Evolutionary conservation across 2,329 filamentous ascomycete genomes (phyloP).

Genomic region (Fusarium robinianum): DNA sequence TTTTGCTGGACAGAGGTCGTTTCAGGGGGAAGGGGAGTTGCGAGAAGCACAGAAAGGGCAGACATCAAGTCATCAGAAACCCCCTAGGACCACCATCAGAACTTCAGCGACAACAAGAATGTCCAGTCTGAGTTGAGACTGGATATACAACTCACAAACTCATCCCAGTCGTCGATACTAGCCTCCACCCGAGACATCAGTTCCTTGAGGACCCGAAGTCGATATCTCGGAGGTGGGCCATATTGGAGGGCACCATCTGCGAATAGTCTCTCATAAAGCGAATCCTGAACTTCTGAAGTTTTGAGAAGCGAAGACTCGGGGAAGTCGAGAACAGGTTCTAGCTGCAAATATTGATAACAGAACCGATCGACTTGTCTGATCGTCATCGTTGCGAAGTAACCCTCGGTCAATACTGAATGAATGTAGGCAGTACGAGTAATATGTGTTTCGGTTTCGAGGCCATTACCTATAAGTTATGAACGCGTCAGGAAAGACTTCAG

Average conservation of each 20-base stretch:
- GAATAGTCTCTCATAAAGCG: conserved; percentile 70
- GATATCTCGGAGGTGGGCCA: conserved; percentile 70
- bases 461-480: too few relatives aligned
- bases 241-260: conserved; percentile 57
- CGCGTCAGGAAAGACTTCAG: conserved; percentile 4
- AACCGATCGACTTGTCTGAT: conserved; percentile 53
- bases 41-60: conserved; percentile 67
- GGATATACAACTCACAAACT: conserved; percentile 74
- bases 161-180: conserved; percentile 78
- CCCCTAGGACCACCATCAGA: conserved; percentile 60
- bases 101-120: neutral
- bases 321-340: conserved; percentile 67
- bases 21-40: conserved; percentile 66
- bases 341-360: conserved; percentile 78
- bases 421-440: too few relatives aligned
- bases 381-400: too few relatives aligned
- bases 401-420: neutral
- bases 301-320: conserved; percentile 64
- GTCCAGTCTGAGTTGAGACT: neutral
- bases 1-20: conserved; percentile 69
- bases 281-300: conserved; percentile 64
- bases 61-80: conserved; percentile 81
- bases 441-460: too few relatives aligned
- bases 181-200: conserved; percentile 72
- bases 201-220: conserved; percentile 72